phyloP scores from a whole-genome alignment of 1,139 yeast species.

The Lodderomyces oxycetoniae region DNA sequence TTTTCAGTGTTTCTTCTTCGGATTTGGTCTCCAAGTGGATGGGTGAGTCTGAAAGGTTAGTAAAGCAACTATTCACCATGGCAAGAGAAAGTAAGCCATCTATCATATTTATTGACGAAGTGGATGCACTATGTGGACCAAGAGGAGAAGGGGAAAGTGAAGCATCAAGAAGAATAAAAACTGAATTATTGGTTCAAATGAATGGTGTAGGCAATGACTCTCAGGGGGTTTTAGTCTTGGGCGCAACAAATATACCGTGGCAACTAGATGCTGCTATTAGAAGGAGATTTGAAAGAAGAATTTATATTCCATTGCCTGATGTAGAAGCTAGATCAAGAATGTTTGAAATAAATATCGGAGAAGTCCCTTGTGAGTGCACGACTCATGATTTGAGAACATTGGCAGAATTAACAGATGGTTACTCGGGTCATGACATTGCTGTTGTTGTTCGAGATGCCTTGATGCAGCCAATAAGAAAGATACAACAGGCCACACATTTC shows the following conservation, averaged over 20 bases:
- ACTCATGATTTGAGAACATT: conserved; percentile 70
- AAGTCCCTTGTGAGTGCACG: conserved; percentile 76
- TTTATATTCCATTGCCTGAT: conserved; percentile 93
- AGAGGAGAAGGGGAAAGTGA: conserved; percentile 98
- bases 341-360: conserved; percentile 93
- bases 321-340: conserved; percentile 83
- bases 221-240: conserved; percentile 86
- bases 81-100: conserved; percentile 95
- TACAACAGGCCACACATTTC: conserved; percentile 96
- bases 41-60: conserved; percentile 97
- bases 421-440: conserved; percentile 95
- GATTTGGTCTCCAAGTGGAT: conserved; percentile 97
- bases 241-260: conserved; percentile 99
- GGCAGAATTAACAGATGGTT: conserved; percentile 95
- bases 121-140: conserved; percentile 96
- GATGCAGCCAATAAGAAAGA: conserved; percentile 96
- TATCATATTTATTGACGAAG: conserved; percentile 94
- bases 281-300: conserved; percentile 92
- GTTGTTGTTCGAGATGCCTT: conserved; percentile 96
- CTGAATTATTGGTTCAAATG: conserved; percentile 96
- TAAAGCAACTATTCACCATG: conserved; percentile 89
- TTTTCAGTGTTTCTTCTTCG: conserved; percentile 90
- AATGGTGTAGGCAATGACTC: conserved; percentile 98
- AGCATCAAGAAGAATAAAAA: conserved; percentile 92
- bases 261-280: conserved; percentile 96